These are phyloP conservation scores for Medicago ruthenica DNA, from an alignment of 306 rosid species.

Conservation along the genomic window DNA sequence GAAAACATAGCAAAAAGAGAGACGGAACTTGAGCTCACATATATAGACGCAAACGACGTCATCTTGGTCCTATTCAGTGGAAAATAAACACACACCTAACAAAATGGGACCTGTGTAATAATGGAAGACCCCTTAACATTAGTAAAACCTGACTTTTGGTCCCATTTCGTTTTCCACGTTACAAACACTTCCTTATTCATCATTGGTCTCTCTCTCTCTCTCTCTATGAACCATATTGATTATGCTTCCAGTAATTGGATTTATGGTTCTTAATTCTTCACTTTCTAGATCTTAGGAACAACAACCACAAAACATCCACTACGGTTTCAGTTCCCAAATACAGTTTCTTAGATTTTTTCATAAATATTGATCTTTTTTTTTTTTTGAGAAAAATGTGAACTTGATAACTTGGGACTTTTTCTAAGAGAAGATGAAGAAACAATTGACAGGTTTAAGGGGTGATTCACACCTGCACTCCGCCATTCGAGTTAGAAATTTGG, in stretches of 20 bases:
- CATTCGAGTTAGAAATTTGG: constrained; percentile 64
- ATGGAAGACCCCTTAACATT: not conserved
- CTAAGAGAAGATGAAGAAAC: constrained; percentile 63
- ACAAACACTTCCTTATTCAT: not conserved
- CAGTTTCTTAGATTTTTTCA: constrained; percentile 18
- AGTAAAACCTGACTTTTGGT: not conserved
- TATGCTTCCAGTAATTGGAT: not conserved
- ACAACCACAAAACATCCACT: not conserved
- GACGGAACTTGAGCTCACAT: not conserved
- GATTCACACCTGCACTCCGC: constrained; percentile 67
- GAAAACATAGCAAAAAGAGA: not conserved
- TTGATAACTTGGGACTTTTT: constrained; percentile 33
- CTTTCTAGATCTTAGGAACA: constrained; percentile 5
- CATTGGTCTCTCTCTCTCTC: not conserved
- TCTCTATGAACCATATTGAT: not conserved
- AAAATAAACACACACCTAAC: constrained; percentile 3
- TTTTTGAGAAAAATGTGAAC: constrained; percentile 33
- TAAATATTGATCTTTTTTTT: not conserved
- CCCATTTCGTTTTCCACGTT: not conserved
- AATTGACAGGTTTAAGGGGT: constrained; percentile 60
- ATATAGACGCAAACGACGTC: not conserved
- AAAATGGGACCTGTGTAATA: not conserved
- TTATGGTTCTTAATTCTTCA: not conserved
- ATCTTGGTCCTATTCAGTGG: not conserved
- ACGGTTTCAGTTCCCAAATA: not conserved